Evolutionary conservation across 2,329 filamentous ascomycete genomes (phyloP), one percentile per base, ranked within the genome.

Genomic region (Phoma herbarum): DNA sequence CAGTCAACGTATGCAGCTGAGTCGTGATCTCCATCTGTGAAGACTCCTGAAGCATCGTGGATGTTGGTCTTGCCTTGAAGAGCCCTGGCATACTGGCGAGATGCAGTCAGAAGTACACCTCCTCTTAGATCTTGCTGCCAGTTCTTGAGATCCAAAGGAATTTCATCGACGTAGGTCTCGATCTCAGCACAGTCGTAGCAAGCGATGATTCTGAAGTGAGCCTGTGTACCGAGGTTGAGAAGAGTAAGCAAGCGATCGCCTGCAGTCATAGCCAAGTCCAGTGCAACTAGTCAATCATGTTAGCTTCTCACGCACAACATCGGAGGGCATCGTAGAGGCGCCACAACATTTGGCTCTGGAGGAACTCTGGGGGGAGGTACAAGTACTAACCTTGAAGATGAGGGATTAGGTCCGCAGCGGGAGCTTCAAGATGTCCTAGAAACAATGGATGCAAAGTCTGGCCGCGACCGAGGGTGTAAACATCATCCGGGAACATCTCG

Each of bases 231-330:
- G 50, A 90, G 86, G 65, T 89, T 90, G 10, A 93, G 79, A 29
- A 93, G 87, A 7, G 89, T 87, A 1, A 90, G 85, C 52, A 90
- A 87, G 28, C 89, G 84, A 70, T 94, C 90, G 1, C 90, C 90
- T 2, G 88, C 85, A 20, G 84, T 80, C 0, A 88, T 84, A 0
- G 88, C 85, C 53, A 86, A 85, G 57, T 92, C 89, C 23, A 91
- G 80, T 1, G 88, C 86, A 35, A 31, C 51, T 58, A 11, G 33
- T 31, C 2, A 1, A 1, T 1, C 4, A 29, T 26, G 37, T 57
- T 25, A 57, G 55, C 23, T 20, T 43, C 28, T 14, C 22, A 18
- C 3, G 4, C 39, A 16, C 18, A n/a, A 9, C 18, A 29, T 3
- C 2, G 29, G 10, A 8, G 20, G 10, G 10, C 46, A 37, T 25